These are phyloP conservation scores for Jaenimonas drosophilae DNA, from an alignment of 208 protist genomes.

Conservation along the genomic window DNA sequence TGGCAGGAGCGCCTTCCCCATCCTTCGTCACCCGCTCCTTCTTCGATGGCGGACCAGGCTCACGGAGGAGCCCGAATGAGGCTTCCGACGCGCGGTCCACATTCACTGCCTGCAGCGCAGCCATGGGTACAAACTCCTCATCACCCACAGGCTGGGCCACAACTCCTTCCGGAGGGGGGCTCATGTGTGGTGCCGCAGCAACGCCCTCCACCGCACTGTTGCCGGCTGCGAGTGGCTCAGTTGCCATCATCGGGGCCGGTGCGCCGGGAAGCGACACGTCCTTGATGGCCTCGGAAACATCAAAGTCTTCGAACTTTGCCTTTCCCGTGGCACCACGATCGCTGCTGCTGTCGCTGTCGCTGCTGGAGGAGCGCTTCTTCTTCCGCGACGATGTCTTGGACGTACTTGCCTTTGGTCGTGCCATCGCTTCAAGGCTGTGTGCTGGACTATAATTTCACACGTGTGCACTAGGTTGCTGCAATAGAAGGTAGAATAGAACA, in stretches of 20 bases:
- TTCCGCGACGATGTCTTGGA: slow-evolving; percentile 11
- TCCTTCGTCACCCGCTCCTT: slow-evolving; percentile 61
- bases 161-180: slow-evolving; percentile 3
- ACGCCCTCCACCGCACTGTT: neutral
- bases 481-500: neutral
- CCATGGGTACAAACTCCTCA: slow-evolving; percentile 57
- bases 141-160: neutral
- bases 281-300: slow-evolving; percentile 12
- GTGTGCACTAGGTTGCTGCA: too few species aligned
- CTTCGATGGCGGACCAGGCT: slow-evolving; percentile 47
- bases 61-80: slow-evolving; percentile 56
- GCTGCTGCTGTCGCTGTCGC: slow-evolving; percentile 9
- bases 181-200: slow-evolving; percentile 1
- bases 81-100: slow-evolving; percentile 56
- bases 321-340: slow-evolving; percentile 11
- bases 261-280: neutral
- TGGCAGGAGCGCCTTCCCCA: slow-evolving; percentile 40
- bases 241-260: slow-evolving; percentile 1
- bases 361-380: slow-evolving; percentile 13
- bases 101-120: slow-evolving; percentile 37
- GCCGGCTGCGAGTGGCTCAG: neutral
- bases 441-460: too few species aligned
- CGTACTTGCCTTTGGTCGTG: slow-evolving; percentile 10
- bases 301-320: slow-evolving; percentile 29
- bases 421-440: too few species aligned